Conservation (phyloP, 306 rosid genomes). For the Sophora flavescens region DNA sequence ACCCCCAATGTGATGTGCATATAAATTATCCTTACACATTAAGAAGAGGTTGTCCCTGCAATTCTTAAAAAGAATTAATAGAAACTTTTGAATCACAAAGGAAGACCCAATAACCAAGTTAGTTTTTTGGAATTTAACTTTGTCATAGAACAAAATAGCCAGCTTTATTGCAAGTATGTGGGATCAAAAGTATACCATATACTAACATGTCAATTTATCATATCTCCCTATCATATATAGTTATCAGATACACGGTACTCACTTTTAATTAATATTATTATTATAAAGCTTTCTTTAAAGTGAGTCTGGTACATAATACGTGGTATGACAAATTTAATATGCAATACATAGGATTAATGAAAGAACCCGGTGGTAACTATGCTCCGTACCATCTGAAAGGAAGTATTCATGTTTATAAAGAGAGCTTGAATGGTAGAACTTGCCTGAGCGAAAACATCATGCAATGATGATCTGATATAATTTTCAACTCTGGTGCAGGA, state of each 20-base stretch:
- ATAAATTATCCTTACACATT: background rate
- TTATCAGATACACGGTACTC: no score
- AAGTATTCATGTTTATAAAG: slow-evolving; percentile 10
- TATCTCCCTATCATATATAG: background rate
- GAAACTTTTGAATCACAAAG: background rate
- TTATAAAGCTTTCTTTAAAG: no score
- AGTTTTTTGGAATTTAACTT: background rate
- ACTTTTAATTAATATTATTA: no score
- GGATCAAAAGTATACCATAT: background rate
- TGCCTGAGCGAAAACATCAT: slow-evolving; percentile 77
- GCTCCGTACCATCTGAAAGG: background rate
- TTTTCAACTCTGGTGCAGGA: slow-evolving; percentile 63
- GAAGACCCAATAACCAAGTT: background rate
- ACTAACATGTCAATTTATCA: slow-evolving; percentile 40
- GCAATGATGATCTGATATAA: slow-evolving; percentile 76
- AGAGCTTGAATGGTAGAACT: slow-evolving; percentile 50
- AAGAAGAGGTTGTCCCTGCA: background rate
- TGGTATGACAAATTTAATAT: no score
- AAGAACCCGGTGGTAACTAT: no score
- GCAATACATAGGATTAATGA: no score
- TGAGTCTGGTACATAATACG: no score
- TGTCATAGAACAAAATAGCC: background rate
- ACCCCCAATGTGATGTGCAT: background rate
- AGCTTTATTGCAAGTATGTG: slow-evolving; percentile 4
- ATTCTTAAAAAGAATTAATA: background rate